A percentile compares a stretch with the other conserved stretches of the same genome.
Evolutionary conservation across 1,139 yeast species (phyloP).

Genomic region (Kodamaea alishanica): DNA sequence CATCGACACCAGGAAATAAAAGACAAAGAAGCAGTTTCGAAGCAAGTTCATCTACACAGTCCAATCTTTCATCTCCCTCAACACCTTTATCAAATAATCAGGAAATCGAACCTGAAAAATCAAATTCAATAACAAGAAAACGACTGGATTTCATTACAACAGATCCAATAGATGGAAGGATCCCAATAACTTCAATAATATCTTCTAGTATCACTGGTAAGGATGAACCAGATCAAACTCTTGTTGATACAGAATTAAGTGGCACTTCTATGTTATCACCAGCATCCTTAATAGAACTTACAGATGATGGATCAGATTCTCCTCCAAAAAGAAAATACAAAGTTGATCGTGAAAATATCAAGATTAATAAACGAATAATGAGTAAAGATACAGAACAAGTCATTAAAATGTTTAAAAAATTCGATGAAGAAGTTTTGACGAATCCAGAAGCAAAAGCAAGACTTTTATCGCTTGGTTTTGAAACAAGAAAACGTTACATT

Average conservation of each 20-base stretch:
- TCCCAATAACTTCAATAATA: slow-evolving; percentile 10
- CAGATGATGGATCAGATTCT: not conserved
- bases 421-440: slow-evolving; percentile 18
- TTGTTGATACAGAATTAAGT: not conserved
- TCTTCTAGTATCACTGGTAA: slow-evolving; percentile 10
- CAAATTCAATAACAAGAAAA: no score
- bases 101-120: no score
- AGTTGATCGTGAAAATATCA: slow-evolving; percentile 15
- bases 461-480: slow-evolving; percentile 16
- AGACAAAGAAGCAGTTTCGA: no score
- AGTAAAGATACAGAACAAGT: slow-evolving; percentile 18
- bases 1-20: no score
- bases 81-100: no score
- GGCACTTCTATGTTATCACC: slow-evolving; percentile 1
- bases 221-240: slow-evolving; percentile 1
- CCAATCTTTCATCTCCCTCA: no score
- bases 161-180: not conserved
- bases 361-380: slow-evolving; percentile 18
- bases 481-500: slow-evolving; percentile 17
- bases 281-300: slow-evolving; percentile 1
- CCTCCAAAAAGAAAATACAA: slow-evolving; percentile 13
- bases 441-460: slow-evolving; percentile 16
- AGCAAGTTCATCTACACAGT: no score
- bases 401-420: slow-evolving; percentile 17
- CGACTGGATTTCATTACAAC: no score